phyloP scores from a whole-genome alignment of 805 yeast species.

The Cyberlindnera lachancei region DNA sequence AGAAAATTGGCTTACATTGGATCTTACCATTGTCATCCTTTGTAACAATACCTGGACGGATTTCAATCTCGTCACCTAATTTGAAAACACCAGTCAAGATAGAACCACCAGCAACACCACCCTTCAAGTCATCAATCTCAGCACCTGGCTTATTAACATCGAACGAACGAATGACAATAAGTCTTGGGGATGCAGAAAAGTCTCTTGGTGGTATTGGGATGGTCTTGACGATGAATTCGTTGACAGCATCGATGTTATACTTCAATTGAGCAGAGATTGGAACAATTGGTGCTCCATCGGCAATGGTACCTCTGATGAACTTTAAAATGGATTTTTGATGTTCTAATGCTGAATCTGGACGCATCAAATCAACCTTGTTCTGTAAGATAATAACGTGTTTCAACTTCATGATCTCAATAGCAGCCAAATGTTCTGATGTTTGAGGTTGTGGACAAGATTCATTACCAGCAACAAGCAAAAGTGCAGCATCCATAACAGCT shows the following conservation, averaged over 20 bases:
- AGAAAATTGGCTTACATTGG: conserved; percentile 92
- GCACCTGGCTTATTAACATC: conserved; percentile 99
- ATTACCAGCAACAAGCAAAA: conserved; percentile 92
- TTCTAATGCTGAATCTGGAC: conserved; percentile 92
- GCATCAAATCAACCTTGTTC: conserved; percentile 97
- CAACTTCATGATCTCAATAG: conserved; percentile 98
- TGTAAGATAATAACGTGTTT: conserved; percentile 94
- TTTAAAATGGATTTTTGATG: conserved; percentile 89
- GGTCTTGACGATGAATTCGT: conserved; percentile 88
- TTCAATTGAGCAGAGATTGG: conserved; percentile 98
- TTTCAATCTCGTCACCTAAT: conserved; percentile 96
- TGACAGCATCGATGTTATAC: conserved; percentile 97
- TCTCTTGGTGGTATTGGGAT: conserved; percentile 97
- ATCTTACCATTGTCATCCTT: conserved; percentile 83
- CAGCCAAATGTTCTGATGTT: conserved; percentile 98
- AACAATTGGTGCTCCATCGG: conserved; percentile 98
- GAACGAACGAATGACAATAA: conserved; percentile 95
- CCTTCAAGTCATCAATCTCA: conserved; percentile 92
- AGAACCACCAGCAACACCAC: conserved; percentile 99
- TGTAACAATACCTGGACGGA: conserved; percentile 98
- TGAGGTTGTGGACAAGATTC: conserved; percentile 99
- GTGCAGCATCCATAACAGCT: conserved; percentile 99
- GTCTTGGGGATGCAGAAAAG: conserved; percentile 86
- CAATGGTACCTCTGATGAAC: conserved; percentile 95
- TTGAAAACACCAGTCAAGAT: conserved; percentile 95